Percentiles rank a stretch among this genome's conserved stretches.
These are phyloP conservation scores for Colletotrichum sp. DNA, from an alignment of 2,329 filamentous ascomycete genomes.

Conservation along the genomic window DNA sequence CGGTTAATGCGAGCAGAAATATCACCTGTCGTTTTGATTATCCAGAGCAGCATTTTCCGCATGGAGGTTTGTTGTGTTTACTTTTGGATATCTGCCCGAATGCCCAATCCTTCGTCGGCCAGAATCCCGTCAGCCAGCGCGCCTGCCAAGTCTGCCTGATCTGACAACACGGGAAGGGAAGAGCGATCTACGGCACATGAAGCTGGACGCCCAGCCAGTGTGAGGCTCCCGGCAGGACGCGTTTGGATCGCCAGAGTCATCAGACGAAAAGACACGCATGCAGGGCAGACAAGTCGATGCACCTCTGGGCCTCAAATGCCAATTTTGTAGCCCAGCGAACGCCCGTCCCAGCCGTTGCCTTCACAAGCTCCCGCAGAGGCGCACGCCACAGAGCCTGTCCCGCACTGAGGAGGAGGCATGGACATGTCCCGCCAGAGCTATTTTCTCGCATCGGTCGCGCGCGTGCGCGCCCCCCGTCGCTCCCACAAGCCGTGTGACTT, in stretches of 20 bases:
- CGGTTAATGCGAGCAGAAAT: neutral
- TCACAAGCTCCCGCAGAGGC: neutral
- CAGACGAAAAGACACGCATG: neutral
- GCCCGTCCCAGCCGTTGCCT: neutral
- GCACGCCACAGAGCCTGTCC: conserved; percentile 1
- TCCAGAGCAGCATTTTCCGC: neutral
- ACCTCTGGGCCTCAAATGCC: neutral
- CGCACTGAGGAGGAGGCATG: neutral
- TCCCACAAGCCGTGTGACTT: neutral
- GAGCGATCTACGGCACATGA: neutral
- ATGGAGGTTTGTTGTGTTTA: neutral
- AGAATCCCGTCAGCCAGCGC: neutral
- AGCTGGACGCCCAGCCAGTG: neutral
- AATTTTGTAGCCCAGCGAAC: neutral
- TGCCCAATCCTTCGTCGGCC: neutral
- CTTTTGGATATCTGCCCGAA: neutral
- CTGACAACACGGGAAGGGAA: neutral
- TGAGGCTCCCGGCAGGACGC: neutral
- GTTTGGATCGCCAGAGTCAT: neutral
- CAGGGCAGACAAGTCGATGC: neutral
- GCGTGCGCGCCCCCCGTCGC: neutral
- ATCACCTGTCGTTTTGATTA: neutral
- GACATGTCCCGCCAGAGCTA: neutral
- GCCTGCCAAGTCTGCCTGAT: neutral
- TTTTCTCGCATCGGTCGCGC: neutral